Conservation (phyloP, 2,329 filamentous ascomycete genomes). For the Aureobasidium subglaciale region DNA sequence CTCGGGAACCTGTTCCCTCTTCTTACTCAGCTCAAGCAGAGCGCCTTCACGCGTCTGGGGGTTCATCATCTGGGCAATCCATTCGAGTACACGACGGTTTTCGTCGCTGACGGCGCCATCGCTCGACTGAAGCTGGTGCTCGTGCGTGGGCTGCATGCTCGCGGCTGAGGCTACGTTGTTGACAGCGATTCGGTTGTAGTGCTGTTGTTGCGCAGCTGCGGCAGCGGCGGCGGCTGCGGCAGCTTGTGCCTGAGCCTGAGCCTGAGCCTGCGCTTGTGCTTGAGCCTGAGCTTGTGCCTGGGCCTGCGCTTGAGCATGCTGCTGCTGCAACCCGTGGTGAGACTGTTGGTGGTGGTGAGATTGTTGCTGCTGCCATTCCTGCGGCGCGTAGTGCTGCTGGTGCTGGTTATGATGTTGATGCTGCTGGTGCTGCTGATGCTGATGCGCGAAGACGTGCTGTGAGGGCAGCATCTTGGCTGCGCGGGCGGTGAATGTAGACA, state of each 20-base stretch:
- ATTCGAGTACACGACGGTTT: conserved; percentile 84
- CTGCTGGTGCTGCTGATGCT: conserved; percentile 45
- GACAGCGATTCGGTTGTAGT: conserved; percentile 32
- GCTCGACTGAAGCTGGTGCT: conserved; percentile 8
- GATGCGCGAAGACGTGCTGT: conserved; percentile 57
- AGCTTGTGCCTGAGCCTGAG: conserved; percentile 31
- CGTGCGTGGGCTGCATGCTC: conserved; percentile 8
- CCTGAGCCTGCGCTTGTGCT: conserved; percentile 31
- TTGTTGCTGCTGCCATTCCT: conserved; percentile 44
- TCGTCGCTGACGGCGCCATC: conserved; percentile 53
- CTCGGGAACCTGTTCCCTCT: conserved; percentile 95
- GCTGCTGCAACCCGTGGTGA: conserved; percentile 56
- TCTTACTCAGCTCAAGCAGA: conserved; percentile 93
- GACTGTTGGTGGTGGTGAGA: conserved; percentile 33
- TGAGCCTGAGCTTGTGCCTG: conserved; percentile 30
- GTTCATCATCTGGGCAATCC: conserved; percentile 86
- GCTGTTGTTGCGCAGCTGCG: conserved; percentile 34
- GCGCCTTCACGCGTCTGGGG: conserved; percentile 82
- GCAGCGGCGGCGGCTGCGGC: conserved; percentile 45
- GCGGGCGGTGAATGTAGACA: conserved; percentile 8
- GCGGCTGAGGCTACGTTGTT: conserved; percentile 20
- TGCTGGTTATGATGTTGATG: conserved; percentile 36
- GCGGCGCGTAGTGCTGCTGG: conserved; percentile 40
- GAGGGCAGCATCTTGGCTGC: conserved; percentile 18
- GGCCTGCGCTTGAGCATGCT: conserved; percentile 40